Evolutionary conservation across 805 yeast species (phyloP).

Genomic region (Kodamaea lidongshanica): DNA sequence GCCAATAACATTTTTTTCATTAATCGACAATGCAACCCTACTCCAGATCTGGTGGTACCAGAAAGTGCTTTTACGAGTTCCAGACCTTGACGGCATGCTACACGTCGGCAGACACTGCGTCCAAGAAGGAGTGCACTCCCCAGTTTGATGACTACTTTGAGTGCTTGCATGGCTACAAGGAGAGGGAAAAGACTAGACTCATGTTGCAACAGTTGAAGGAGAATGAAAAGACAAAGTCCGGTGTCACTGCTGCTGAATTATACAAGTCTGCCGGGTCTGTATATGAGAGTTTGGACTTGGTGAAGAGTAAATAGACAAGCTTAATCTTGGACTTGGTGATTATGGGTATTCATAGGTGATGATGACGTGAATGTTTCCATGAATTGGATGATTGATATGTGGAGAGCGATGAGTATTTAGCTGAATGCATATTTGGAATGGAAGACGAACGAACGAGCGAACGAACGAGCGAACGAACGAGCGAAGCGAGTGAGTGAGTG

Average conservation of each 20-base stretch:
- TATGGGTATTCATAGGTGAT: background rate
- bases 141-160: conserved; percentile 41
- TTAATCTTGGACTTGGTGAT: background rate
- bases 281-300: conserved; percentile 40
- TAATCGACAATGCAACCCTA: conserved; percentile 39
- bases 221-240: conserved; percentile 34
- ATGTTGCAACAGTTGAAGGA: conserved; percentile 43
- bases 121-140: conserved; percentile 39
- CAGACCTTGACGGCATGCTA: conserved; percentile 39
- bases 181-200: conserved; percentile 39
- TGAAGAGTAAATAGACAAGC: conserved; percentile 13
- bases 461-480: too few species aligned
- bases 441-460: too few species aligned
- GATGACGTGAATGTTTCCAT: too few species aligned
- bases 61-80: conserved; percentile 43
- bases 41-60: conserved; percentile 43
- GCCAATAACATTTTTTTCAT: conserved; percentile 2
- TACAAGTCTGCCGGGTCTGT: conserved; percentile 36
- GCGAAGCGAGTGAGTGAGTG: too few species aligned
- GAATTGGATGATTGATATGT: too few species aligned
- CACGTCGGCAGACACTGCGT: conserved; percentile 39
- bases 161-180: conserved; percentile 43
- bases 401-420: too few species aligned
- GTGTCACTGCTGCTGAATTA: conserved; percentile 39
- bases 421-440: too few species aligned